These are phyloP conservation scores for Phytophthora vignae DNA, from an alignment of 352 stramenopile genomes.

Conservation along the genomic window DNA sequence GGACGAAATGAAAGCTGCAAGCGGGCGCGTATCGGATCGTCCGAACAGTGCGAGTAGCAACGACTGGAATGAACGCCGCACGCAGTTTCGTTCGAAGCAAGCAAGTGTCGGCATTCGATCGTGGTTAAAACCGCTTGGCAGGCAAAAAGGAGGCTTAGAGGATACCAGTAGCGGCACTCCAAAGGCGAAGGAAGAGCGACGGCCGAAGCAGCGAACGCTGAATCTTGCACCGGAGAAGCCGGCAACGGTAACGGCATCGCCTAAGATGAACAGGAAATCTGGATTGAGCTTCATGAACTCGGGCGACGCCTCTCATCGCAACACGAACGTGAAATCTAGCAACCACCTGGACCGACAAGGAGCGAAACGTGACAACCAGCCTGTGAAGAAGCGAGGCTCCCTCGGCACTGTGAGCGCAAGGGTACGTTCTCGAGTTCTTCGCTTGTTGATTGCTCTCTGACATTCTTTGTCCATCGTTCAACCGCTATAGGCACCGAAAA, in stretches of 20 bases:
- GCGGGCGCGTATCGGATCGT: background rate
- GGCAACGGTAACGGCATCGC: background rate
- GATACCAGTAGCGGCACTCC: constrained; percentile 10
- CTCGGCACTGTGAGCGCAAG: constrained; percentile 32
- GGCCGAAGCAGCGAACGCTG: constrained; percentile 19
- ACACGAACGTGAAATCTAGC: constrained; percentile 19
- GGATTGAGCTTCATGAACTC: constrained; percentile 25
- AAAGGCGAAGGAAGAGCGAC: constrained; percentile 4
- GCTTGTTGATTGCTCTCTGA: constrained; percentile 1
- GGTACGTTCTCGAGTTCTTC: constrained; percentile 16
- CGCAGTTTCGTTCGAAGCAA: constrained; percentile 29
- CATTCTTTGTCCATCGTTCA: background rate
- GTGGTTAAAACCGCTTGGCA: constrained; percentile 26
- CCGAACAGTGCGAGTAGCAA: constrained; percentile 13
- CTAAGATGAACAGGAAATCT: constrained; percentile 28
- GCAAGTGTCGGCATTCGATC: constrained; percentile 4
- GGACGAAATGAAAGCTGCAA: constrained; percentile 8
- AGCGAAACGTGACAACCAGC: background rate
- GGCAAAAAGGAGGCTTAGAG: constrained; percentile 21
- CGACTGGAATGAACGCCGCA: constrained; percentile 27
- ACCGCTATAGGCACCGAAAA: background rate
- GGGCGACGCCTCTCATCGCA: constrained; percentile 1
- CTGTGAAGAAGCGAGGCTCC: constrained; percentile 25
- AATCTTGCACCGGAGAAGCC: constrained; percentile 21
- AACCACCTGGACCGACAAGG: background rate